Evolutionary conservation across 495 filamentous ascomycete species (phyloP).

Genomic region (Parathielavia appendiculata): DNA sequence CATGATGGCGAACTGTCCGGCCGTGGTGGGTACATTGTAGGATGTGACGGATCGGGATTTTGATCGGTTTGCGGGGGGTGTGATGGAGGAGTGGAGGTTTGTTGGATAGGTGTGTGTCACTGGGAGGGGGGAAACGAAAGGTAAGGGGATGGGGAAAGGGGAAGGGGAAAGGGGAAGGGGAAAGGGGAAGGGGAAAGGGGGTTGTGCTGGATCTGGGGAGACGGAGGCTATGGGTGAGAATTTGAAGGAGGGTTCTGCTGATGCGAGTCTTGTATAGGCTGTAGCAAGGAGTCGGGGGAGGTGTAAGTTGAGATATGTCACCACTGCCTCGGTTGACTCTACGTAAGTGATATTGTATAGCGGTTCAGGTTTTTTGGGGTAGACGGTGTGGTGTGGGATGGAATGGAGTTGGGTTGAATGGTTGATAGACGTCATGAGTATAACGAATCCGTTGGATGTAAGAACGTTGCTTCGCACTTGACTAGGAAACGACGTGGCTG

Average conservation of each 20-base stretch:
- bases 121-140: constrained; percentile 20
- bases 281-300: constrained; percentile 64
- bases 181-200: too few species aligned
- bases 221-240: too few species aligned
- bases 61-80: constrained; percentile 74
- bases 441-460: too few species aligned
- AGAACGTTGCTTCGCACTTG: too few species aligned
- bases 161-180: too few species aligned
- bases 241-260: constrained; percentile 14
- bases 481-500: too few species aligned
- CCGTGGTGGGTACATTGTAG: constrained; percentile 87
- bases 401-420: too few species aligned
- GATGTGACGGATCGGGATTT: constrained; percentile 97
- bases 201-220: background rate
- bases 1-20: constrained; percentile 75
- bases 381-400: too few species aligned
- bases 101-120: constrained; percentile 41
- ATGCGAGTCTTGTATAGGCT: constrained; percentile 64
- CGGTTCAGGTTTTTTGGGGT: too few species aligned
- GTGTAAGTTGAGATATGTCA: constrained; percentile 84
- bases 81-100: constrained; percentile 83
- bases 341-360: background rate
- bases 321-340: constrained; percentile 56
- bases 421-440: too few species aligned
- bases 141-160: constrained; percentile 28